Base-by-base conservation (phyloP, 768 basidiomycete genomes). In the Trametes meyenii region DNA sequence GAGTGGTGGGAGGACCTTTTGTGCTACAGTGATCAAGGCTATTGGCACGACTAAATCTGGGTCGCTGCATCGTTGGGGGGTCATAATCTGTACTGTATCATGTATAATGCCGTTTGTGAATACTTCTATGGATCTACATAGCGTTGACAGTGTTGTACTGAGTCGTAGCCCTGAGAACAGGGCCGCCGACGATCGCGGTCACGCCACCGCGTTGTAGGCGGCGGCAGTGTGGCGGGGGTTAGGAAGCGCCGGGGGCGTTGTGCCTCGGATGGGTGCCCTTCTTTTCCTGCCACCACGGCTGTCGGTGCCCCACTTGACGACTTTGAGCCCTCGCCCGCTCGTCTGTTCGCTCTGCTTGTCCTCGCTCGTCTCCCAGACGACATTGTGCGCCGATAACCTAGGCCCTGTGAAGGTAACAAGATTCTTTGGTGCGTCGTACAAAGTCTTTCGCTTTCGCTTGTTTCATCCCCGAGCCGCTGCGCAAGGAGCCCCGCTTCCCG, bases 231-330 rank as follows among this genome's bases (percentile, higher is more conserved):
- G 12, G 46, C 21, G 45, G 10, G 24, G 3, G 23, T 14, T 13
- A 24, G 17, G 48, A 50, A 26, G 48, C 48, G 48, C 48, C 48
- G 16, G 48, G n/a, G 11, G 46, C 11, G 50, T 21, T 35, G 33
- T 39, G n/a, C 19, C 53, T 38, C 17, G 16, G 17, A 24, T 42
- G 13, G 39, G 40, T 17, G 92, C 89, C 89, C 17, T 44, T 44
- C 16, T 44, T 44, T 10, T 44, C n/a, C 43, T 44, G 17, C n/a
- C 10, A 21, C 21, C 5, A 5, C 5, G 16, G 8, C 14, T 39
- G 8, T 39, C 38, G 8, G 38, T 14, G n/a, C 38, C 8, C 38
- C 38, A 14, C 38, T 39, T 39, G 38, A n/a, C n/a, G n/a, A n/a
- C n/a, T 39, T 39, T 14, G 7, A 8, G 38, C 7, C 38, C 38